Evolutionary conservation across 805 yeast genomes (phyloP).

Genomic region (Wickerhamomyces subpelliculosus): DNA sequence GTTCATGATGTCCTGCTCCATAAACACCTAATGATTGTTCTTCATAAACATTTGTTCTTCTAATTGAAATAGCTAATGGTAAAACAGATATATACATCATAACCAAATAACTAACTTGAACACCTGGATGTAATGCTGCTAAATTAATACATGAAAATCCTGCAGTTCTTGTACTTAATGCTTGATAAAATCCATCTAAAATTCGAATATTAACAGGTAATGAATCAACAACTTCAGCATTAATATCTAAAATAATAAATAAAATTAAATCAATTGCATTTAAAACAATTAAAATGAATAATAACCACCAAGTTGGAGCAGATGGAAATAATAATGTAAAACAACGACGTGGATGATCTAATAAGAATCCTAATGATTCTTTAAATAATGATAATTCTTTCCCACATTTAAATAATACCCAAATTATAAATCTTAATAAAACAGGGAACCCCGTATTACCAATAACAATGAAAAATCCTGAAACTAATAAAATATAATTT

Average conservation of each 20-base stretch:
- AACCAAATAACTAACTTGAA: conserved; percentile 86
- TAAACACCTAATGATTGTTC: conserved; percentile 96
- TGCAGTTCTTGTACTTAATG: conserved; percentile 89
- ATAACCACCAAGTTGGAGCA: conserved; percentile 92
- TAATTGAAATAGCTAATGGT: conserved; percentile 92
- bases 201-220: conserved; percentile 64
- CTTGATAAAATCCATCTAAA: conserved; percentile 82
- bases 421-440: conserved; percentile 69
- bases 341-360: conserved; percentile 97
- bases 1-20: conserved; percentile 25
- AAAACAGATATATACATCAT: conserved; percentile 98
- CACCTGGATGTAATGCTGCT: conserved; percentile 73
- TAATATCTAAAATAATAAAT: conserved; percentile 71
- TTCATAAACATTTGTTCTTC: conserved; percentile 96
- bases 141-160: conserved; percentile 77
- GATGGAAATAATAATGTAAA: conserved; percentile 89
- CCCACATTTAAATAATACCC: conserved; percentile 66
- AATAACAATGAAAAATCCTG: conserved; percentile 68
- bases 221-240: conserved; percentile 40
- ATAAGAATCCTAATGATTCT: conserved; percentile 77
- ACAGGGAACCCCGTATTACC: conserved; percentile 97
- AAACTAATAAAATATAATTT: conserved; percentile 55
- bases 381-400: conserved; percentile 54
- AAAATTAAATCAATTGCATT: conserved; percentile 75
- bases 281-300: conserved; percentile 62